Evolutionary conservation across 2,329 filamentous ascomycete genomes (phyloP).

Genomic region (Alternaria sp.): DNA sequence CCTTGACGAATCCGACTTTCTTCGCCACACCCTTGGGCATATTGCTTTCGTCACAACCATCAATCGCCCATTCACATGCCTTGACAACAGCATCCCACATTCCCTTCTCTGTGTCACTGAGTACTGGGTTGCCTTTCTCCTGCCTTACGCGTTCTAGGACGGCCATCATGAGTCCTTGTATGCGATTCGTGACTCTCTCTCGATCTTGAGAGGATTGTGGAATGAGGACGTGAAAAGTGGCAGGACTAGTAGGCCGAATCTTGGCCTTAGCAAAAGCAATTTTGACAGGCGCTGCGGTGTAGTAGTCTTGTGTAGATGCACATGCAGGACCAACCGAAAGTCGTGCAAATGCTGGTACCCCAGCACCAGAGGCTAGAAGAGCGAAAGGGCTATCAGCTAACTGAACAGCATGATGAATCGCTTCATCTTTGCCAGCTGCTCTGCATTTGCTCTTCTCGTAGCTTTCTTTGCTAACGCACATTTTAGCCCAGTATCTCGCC

Average conservation of each 20-base stretch:
- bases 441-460: slow-evolving; percentile 35
- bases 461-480: slow-evolving; percentile 29
- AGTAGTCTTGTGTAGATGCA: slow-evolving; percentile 11
- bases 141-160: slow-evolving; percentile 38
- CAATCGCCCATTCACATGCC: slow-evolving; percentile 38
- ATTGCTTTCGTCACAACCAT: slow-evolving; percentile 29
- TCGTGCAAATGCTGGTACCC: slow-evolving; percentile 35
- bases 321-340: slow-evolving; percentile 38
- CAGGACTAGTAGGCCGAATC: slow-evolving; percentile 23
- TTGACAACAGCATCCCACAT: slow-evolving; percentile 38
- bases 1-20: slow-evolving; percentile 37
- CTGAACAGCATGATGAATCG: slow-evolving; percentile 37
- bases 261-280: slow-evolving; percentile 25
- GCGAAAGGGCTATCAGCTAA: slow-evolving; percentile 41
- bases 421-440: slow-evolving; percentile 25
- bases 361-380: slow-evolving; percentile 10
- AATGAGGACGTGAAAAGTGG: slow-evolving; percentile 34
- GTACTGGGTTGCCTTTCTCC: slow-evolving; percentile 30
- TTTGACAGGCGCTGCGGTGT: slow-evolving; percentile 33
- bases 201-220: slow-evolving; percentile 19
- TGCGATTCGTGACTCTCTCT: slow-evolving; percentile 31
- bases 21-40: slow-evolving; percentile 36
- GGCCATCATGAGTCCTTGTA: slow-evolving; percentile 44
- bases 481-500: slow-evolving; percentile 33
- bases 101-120: slow-evolving; percentile 23